A percentile compares a stretch with the other conserved stretches of the same genome.
phyloP scores from a whole-genome alignment of 306 rosid genomes.

The Mucuna pruriens region DNA sequence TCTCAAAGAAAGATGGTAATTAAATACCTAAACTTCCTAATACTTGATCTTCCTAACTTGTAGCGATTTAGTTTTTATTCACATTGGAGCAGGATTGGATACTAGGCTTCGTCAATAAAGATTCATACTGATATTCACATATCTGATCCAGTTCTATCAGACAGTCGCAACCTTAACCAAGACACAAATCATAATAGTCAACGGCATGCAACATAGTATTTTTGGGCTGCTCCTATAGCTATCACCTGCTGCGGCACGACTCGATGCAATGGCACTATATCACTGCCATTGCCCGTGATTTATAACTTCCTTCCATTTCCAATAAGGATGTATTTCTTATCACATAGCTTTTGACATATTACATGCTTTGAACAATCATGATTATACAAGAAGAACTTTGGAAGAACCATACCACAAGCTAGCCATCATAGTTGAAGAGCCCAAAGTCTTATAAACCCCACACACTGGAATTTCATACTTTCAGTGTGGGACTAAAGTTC shows the following conservation, averaged over 20 bases:
- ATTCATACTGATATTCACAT: no score
- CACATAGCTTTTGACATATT: slow-evolving; percentile 4
- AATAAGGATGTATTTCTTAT: slow-evolving; percentile 9
- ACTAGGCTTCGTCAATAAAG: no score
- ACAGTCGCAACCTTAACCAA: no score
- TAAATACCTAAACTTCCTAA: no score
- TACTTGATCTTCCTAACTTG: no score
- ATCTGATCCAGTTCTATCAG: no score
- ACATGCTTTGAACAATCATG: slow-evolving; percentile 5
- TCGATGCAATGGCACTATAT: neutral
- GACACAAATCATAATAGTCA: neutral
- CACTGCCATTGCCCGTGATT: neutral
- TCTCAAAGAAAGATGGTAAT: no score
- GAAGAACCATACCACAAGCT: neutral
- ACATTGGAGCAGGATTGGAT: no score
- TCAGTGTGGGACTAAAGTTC: neutral
- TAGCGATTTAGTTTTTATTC: no score
- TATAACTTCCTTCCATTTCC: neutral
- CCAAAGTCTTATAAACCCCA: neutral
- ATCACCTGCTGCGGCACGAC: neutral
- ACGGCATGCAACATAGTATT: neutral
- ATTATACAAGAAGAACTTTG: neutral
- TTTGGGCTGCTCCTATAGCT: neutral
- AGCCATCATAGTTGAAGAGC: neutral
- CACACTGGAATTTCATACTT: neutral